Evolutionary conservation across 352 stramenopile genomes (phyloP), one percentile per base, ranked within the genome.

Genomic region (Sclerospora graminicola): DNA sequence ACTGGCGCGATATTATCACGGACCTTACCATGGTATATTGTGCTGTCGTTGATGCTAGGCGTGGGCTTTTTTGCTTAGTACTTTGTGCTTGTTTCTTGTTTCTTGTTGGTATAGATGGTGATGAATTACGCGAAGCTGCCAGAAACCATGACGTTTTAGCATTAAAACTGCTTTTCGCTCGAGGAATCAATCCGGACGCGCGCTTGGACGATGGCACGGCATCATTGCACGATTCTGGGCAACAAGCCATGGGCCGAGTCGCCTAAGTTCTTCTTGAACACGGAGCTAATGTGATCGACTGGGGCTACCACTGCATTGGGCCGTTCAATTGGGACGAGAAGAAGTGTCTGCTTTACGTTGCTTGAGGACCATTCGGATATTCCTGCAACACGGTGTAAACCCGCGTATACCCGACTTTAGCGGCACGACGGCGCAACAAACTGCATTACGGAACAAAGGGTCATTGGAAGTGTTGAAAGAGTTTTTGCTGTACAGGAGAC

Each of bases 251-350:
- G 41, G 50, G 63, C 39, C 62, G 60, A 13, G 68, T 66, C 0
- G 76, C 72, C 1, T 65, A 78, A 15, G 41, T 76, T 20, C 60
- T 91, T 37, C 61, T 91, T 7, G 69, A 78, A 38, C 56, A 79
- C 41, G 59, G 64, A 31, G 75, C 77, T n/a, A 63, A 88, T 37
- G 57, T 4, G 75, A 88, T 51, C 54, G 66, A 3, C 50, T 89
- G 26, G 77, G 77, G 2, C 87, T 89, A 8, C 77, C 80, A 7
- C 42, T 89, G 27, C 75, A 91, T 44, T 91, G 80, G 77, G 75
- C 80, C 8, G 80, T 91, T 2, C 77, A 89, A 43, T 65, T 89
- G 51, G 69, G 77, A 33, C 69, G 80, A 36, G 77, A 91, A 54
- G 80, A 89, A 60, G 45, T 72, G 10, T 87, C 70, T 11, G 27